These are phyloP conservation scores for Talaromyces amestolkiae DNA, from an alignment of 2,329 filamentous ascomycete genomes.

Conservation along the genomic window DNA sequence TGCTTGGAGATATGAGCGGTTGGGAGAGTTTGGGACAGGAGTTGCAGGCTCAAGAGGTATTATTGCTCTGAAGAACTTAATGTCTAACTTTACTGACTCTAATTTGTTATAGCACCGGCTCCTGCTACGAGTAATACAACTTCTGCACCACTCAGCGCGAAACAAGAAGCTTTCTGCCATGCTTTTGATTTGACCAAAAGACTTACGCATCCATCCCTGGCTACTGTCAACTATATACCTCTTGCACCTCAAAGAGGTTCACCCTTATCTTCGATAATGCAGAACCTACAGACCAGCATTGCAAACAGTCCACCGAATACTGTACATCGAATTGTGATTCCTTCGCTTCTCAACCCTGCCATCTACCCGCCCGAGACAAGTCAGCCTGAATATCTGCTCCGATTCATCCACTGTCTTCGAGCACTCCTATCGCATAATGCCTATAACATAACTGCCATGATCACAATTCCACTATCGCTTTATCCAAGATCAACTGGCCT, in stretches of 20 bases:
- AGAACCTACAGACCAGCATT: conserved; percentile 56
- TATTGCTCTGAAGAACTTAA: conserved; percentile 26
- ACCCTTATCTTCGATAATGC: conserved; percentile 64
- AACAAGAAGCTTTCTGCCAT: conserved; percentile 62
- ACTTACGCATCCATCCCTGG: conserved; percentile 56
- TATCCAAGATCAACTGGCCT: conserved; percentile 74
- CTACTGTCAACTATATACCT: conserved; percentile 54
- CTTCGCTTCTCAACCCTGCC: conserved; percentile 80
- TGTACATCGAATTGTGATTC: conserved; percentile 81
- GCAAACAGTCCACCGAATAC: conserved; percentile 57
- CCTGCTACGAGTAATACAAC: conserved; percentile 42
- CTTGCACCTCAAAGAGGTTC: conserved; percentile 44
- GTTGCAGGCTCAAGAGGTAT: conserved; percentile 60
- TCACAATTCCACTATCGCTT: conserved; percentile 76
- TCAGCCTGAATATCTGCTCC: conserved; percentile 70
- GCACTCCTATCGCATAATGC: conserved; percentile 69
- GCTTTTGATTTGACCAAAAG: conserved; percentile 69
- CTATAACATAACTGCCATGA: conserved; percentile 65
- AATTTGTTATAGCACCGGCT: conserved; percentile 27
- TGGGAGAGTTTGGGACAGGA: conserved; percentile 67
- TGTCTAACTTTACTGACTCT: conserved; percentile 18
- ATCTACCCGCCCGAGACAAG: conserved; percentile 69
- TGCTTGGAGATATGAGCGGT: conserved; percentile 90
- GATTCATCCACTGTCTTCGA: conserved; percentile 76
- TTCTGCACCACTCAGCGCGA: conserved; percentile 28